Percentiles rank a stretch among this genome's conserved stretches.
These are phyloP conservation scores for Kwoniella botswanensis DNA, from an alignment of 768 basidiomycete species.

Conservation along the genomic window DNA sequence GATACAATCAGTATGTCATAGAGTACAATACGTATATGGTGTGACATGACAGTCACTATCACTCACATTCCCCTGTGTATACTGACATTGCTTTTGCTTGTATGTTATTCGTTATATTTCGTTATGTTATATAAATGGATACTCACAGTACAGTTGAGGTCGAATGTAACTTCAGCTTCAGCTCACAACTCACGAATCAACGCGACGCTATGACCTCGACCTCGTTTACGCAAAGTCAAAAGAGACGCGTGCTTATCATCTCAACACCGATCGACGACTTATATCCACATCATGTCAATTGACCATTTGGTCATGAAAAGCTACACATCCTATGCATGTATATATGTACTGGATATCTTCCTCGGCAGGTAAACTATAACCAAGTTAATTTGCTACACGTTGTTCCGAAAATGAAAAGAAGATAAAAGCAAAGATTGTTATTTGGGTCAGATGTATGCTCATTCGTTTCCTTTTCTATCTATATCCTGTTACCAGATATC, in stretches of 20 bases:
- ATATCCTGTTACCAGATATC: background rate
- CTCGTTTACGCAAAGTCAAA: background rate
- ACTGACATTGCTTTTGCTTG: slow-evolving; percentile 34
- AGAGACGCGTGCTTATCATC: slow-evolving; percentile 1
- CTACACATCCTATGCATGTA: slow-evolving; percentile 12
- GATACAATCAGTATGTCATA: background rate
- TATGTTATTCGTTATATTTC: background rate
- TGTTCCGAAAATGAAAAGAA: background rate
- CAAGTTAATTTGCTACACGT: slow-evolving; percentile 2
- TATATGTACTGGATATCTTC: background rate
- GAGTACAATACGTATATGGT: background rate
- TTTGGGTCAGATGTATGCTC: no score
- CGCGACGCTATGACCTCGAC: slow-evolving; percentile 1
- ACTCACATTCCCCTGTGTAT: slow-evolving; percentile 53
- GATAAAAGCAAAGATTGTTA: background rate
- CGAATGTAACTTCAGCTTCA: no score
- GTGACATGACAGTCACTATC: background rate
- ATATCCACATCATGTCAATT: background rate
- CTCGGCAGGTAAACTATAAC: background rate
- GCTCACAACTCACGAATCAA: no score
- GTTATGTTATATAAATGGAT: background rate
- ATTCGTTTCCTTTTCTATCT: background rate
- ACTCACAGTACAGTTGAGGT: no score
- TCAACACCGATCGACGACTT: background rate
- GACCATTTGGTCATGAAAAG: background rate